Evolutionary conservation across 495 filamentous ascomycete species (phyloP).

Genomic region (Hyaloscypha bicolor): DNA sequence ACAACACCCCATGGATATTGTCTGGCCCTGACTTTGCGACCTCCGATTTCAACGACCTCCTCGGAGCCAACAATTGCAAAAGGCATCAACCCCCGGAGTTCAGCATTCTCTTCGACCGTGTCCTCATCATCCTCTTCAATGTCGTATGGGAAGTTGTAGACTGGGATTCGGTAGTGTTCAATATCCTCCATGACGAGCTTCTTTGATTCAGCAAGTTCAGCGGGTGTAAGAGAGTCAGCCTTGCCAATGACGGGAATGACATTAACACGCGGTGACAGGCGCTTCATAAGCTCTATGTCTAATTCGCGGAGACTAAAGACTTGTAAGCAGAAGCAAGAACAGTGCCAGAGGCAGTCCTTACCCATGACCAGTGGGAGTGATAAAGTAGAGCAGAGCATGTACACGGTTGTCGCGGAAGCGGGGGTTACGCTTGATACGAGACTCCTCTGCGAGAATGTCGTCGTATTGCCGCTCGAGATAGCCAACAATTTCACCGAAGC

Average conservation of each 20-base stretch:
- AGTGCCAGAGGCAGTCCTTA: conserved; percentile 41
- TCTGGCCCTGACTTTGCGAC: conserved; percentile 86
- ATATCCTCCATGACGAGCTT: conserved; percentile 99
- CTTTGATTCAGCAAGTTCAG: conserved; percentile 97
- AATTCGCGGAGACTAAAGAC: conserved; percentile 83
- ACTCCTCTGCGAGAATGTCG: conserved; percentile 98
- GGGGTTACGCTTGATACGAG: conserved; percentile 99
- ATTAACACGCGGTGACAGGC: conserved; percentile 95
- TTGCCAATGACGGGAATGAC: conserved; percentile 99
- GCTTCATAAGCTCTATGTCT: conserved; percentile 99
- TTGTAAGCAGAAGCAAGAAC: neutral
- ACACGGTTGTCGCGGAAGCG: conserved; percentile 99
- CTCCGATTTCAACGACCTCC: conserved; percentile 90
- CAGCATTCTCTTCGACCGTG: conserved; percentile 97
- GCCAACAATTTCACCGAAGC: conserved; percentile 95
- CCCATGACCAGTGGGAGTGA: conserved; percentile 97
- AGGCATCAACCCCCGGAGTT: conserved; percentile 95
- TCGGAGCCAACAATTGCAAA: conserved; percentile 98
- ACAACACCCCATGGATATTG: conserved; percentile 99
- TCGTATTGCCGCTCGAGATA: conserved; percentile 99
- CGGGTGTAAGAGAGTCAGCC: conserved; percentile 94
- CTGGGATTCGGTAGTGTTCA: conserved; percentile 98
- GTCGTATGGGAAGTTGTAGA: conserved; percentile 99
- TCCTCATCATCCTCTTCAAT: conserved; percentile 99
- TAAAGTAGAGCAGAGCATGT: conserved; percentile 97